Evolutionary conservation across 2,329 filamentous ascomycete species (phyloP).

Genomic region (Venturia aucupariae): DNA sequence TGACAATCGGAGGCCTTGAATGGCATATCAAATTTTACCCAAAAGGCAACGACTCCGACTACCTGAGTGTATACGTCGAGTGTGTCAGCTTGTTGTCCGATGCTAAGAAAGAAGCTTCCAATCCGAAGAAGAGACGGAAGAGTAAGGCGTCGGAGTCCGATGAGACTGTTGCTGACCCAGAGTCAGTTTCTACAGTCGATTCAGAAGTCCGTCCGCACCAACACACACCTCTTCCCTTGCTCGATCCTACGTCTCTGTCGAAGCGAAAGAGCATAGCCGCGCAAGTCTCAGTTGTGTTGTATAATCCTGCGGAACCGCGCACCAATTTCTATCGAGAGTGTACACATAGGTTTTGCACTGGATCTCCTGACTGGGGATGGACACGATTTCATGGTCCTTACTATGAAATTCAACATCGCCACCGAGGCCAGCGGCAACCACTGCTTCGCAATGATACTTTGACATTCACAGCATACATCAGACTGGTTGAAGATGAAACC

Average conservation of each 20-base stretch:
- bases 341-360: constrained; percentile 49
- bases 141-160: constrained; percentile 5
- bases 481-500: constrained; percentile 51
- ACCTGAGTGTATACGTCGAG: constrained; percentile 52
- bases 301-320: constrained; percentile 54
- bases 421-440: constrained; percentile 48
- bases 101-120: constrained; percentile 12
- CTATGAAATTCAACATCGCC: constrained; percentile 49
- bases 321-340: constrained; percentile 48
- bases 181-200: neutral
- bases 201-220: constrained; percentile 20
- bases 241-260: constrained; percentile 24
- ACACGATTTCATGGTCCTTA: constrained; percentile 51
- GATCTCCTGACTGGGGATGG: constrained; percentile 55
- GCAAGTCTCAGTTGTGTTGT: constrained; percentile 52
- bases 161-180: constrained; percentile 10
- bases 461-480: constrained; percentile 53
- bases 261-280: constrained; percentile 43
- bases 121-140: constrained; percentile 14
- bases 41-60: constrained; percentile 48
- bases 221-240: constrained; percentile 29
- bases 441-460: constrained; percentile 52
- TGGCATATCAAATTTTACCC: constrained; percentile 60
- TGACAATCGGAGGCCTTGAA: constrained; percentile 49
- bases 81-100: constrained; percentile 40